Evolutionary conservation across 495 filamentous ascomycete species (phyloP), one percentile per base, ranked within the genome.

Genomic region (Bombardia bombarda): DNA sequence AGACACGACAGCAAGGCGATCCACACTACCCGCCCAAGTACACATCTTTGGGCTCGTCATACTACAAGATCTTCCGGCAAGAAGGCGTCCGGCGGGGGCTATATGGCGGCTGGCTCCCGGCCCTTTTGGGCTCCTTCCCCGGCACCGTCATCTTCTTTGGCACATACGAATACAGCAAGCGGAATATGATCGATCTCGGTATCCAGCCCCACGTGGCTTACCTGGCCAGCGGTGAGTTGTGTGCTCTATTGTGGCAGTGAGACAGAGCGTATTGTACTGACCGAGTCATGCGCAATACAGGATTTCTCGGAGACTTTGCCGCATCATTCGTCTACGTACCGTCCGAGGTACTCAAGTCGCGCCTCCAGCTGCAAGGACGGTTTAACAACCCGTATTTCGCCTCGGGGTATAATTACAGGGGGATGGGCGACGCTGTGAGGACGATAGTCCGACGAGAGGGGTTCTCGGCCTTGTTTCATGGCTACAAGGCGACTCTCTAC

Each of bases 1-100:
- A 98, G 66, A 98, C 92, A n/a, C 78, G 92, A 40, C 92, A 97
- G 63, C 92, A 98, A 68, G 92, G 92, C 53, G 93, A 96, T 56
- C 88, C 89, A 23, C 80, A 86, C 52, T 74, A 92, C 37, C 92
- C 90, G 14, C 84, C 90, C 1, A 90, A 85, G 64, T 97, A 97
- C 64, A 80, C 85, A 1, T 88, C 87, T 17, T 81, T 95, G 65
- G 82, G 83, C 18, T 80, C 83, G 18, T 89, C 90, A 4, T 98
- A 97, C 67, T 72, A 81, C 53, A 95, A 83, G 1, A 98, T 98
- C 47, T 85, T 85, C 56, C 78, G 90, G 26, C 87, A 97, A 60
- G 92, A 98, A 65, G 92, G 92, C 8, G 65, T 97, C 25, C 64
- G 79, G 18, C 78, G 87, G 43, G 92, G 92, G 9, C 71, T 98